Base-by-base conservation (phyloP, 768 basidiomycete species). In the Polyporus arcularius region DNA sequence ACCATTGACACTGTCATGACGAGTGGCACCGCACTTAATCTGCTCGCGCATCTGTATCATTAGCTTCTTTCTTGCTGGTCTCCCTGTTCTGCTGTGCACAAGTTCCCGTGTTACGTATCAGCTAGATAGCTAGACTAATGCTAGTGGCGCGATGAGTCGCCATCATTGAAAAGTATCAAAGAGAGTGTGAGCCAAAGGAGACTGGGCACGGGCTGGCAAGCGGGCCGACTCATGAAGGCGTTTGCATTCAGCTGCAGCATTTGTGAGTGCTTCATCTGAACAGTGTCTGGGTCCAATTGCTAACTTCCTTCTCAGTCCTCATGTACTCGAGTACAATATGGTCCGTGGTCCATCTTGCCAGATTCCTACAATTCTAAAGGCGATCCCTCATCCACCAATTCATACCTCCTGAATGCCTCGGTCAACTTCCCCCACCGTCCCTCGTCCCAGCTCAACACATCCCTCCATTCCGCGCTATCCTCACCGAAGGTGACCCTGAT, bases 361-460 rank as follows among this genome's bases (percentile, higher is more conserved):
- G 7, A 35, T 6, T 11, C 11, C 35, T 35, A 35, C 7, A 35
- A 11, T 3, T 7, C 35, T 35, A 35, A 3, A 11, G 35, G 11
- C 11, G 35, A 35, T 35, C 35, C 35, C 35, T 35, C 1, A 26
- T 26, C 21, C 21, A 26, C 21, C 21, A 26, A 26, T 35, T 35
- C 35, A 35, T 76, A 79, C 57, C 71, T 68, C 54, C 74, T 67
- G 35, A 80, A 63, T 18, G 62, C 57, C n/a, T 67, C 64, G 47
- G 76, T 30, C 39, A 77, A 67, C n/a, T 65, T 68, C 11, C 60
- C 73, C 80, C 80, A 80, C 51, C 72, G 65, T 15, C 79, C 79
- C 8, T 65, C 68, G 45, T 81, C 68, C 77, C 77, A 79, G 8
- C 61, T 64, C 50, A 64, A 61, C 0, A 78, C 61, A 8, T 72